phyloP scores from a whole-genome alignment of 108 stramenopile species.

The Fistulifera solaris region DNA sequence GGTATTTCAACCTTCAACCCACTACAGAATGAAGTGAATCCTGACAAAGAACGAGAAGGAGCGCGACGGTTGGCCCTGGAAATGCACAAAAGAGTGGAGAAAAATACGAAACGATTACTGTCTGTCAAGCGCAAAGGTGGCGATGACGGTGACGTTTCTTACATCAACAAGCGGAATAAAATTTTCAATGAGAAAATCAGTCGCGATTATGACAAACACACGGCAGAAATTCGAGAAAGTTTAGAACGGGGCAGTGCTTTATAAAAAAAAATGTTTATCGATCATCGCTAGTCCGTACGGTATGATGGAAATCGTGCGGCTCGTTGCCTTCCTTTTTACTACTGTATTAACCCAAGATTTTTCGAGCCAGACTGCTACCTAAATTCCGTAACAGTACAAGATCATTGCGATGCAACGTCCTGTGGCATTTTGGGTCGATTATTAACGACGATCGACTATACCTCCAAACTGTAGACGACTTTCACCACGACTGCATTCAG shows the following conservation, averaged over 20 bases:
- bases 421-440: too few species aligned
- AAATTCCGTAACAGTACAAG: too few species aligned
- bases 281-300: too few species aligned
- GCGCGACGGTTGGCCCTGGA: slow-evolving; percentile 68
- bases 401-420: too few species aligned
- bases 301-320: too few species aligned
- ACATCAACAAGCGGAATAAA: slow-evolving; percentile 85
- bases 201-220: slow-evolving; percentile 72
- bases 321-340: too few species aligned
- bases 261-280: too few species aligned
- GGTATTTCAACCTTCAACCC: slow-evolving; percentile 53
- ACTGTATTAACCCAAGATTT: too few species aligned
- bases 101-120: slow-evolving; percentile 18
- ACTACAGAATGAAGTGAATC: slow-evolving; percentile 16
- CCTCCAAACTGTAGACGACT: too few species aligned
- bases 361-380: too few species aligned
- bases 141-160: slow-evolving; percentile 65
- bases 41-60: slow-evolving; percentile 50
- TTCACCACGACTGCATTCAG: too few species aligned
- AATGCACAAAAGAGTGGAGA: slow-evolving; percentile 74
- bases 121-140: slow-evolving; percentile 59
- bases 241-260: slow-evolving; percentile 86
- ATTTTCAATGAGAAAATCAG: slow-evolving; percentile 83
- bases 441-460: too few species aligned
- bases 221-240: slow-evolving; percentile 86